Base-by-base conservation (phyloP, 1,284 basidiomycete genomes). In the Termitomyces sp. region DNA sequence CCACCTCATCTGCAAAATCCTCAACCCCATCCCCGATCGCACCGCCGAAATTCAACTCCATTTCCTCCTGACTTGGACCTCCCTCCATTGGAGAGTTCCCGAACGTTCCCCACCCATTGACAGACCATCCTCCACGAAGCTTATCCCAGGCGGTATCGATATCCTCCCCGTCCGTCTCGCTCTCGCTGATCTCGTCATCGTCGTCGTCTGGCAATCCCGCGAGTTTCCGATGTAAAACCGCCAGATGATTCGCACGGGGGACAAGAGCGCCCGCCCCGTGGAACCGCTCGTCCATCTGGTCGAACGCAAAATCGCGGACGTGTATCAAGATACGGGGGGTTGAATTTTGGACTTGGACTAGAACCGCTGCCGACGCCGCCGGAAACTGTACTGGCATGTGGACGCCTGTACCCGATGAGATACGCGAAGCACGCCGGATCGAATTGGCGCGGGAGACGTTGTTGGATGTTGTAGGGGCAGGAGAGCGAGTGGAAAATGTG, bases 241-340 rank as follows among this genome's bases (percentile, higher is more conserved):
- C 55, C 1, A 75, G 71, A 40, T 74, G 71, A 57, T 82, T 84
- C 12, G 75, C 61, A 2, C 74, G 71, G 1, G 84, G 84, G 5
- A 77, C 80, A 52, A 81, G 71, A 1, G 75, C 65, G 2, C 84
- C 84, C 5, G 70, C 68, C 1, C 84, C 84, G 3, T 63, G 62
- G 64, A 83, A 80, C 8, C 85, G 77, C 42, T 73, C 74, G 67
- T 88, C 86, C 1, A 67, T 52, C 0, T 67, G 46, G 1, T 75
- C 63, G 64, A 77, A 88, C 5, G 76, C 86, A 63, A 79, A 88
- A 65, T 88, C 86, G 17, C 83, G 79, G 45, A 88, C 79, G 59
- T 76, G 78, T 65, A 86, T 76, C 28, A 61, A 52, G 31, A 54
- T 34, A 3, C 50, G 45, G 36, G 63, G 31, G 13, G 58, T 39